Base-by-base conservation (phyloP, 371 early-diverging fungal species). In the Mucor indicus region DNA sequence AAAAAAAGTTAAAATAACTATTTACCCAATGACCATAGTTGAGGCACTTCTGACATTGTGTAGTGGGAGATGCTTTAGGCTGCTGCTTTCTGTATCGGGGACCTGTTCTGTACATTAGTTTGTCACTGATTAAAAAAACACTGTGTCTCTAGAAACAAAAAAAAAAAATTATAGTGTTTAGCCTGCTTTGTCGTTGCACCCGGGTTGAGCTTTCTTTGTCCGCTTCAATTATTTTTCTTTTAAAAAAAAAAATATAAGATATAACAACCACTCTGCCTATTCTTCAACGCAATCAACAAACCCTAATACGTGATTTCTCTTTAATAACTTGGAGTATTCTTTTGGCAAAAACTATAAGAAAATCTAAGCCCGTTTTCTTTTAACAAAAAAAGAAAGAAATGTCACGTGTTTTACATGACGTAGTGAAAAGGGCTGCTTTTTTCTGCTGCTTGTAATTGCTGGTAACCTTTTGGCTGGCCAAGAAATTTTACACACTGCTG, bases 1-100 rank as follows among this genome's bases (percentile, higher is more conserved):
- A 20, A 9, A 29, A 4, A 9, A 8, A 3, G 4, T 27, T 12
- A 8, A n/a, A n/a, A 27, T 35, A 1, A 30, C 4, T 3, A 42
- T 22, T 59, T 72, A 78, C 78, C 79, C 79, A 79, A 37, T 83
- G 84, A 12, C 84, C 84, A 55, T 58, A 75, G 21, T 81, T 72
- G 20, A 83, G 57, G 48, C 84, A 83, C 50, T 69, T 76, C 51
- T 83, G 84, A 43, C 84, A 83, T 48, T 79, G 78, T 15, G 81
- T 79, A 1, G 75, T 67, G 9, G 79, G 46, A 4, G 78, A 62
- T 7, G 81, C 77, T 32, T 74, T 77, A 13, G 65, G 56, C 0
- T 48, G 53, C 3, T 56, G 42, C 25, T 31, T 46, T 3, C 64
- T 58, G 44, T 64, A 72, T 35, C 64, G 53, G 38, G 65, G 60